Percentiles rank a stretch among this genome's conserved stretches.
These are phyloP conservation scores for Metschnikowia bowlesiae DNA, from an alignment of 805 yeast species.

Conservation along the genomic window DNA sequence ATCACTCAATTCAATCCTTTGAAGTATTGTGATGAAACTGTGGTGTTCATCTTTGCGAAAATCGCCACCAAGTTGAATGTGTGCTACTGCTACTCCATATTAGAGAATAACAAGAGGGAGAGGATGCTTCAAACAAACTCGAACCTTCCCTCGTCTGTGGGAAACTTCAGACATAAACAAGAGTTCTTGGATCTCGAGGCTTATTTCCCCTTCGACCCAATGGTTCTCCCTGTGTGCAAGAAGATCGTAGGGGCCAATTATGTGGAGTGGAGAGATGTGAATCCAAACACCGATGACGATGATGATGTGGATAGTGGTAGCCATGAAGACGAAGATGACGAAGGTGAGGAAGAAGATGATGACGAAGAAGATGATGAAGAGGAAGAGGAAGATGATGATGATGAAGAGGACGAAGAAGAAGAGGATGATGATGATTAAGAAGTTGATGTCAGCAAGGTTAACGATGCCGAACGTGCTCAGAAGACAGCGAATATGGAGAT, in stretches of 20 bases:
- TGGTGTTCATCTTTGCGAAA: slow-evolving; percentile 88
- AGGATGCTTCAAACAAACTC: slow-evolving; percentile 46
- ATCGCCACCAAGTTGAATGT: slow-evolving; percentile 85
- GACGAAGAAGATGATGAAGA: slow-evolving; percentile 14
- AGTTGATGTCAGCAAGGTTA: slow-evolving; percentile 5
- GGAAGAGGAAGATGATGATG: slow-evolving; percentile 21
- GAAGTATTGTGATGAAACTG: slow-evolving; percentile 89
- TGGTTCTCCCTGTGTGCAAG: slow-evolving; percentile 63
- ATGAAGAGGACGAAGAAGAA: slow-evolving; percentile 16
- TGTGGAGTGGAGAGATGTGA: slow-evolving; percentile 68
- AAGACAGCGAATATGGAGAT: slow-evolving; percentile 14
- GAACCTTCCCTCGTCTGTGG: slow-evolving; percentile 26
- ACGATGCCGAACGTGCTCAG: slow-evolving; percentile 4
- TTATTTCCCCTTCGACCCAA: slow-evolving; percentile 95
- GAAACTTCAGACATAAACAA: slow-evolving; percentile 57
- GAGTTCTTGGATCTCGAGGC: slow-evolving; percentile 87
- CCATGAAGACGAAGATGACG: slow-evolving; percentile 24
- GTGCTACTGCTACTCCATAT: slow-evolving; percentile 89
- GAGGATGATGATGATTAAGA: slow-evolving; percentile 12
- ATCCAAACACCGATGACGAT: slow-evolving; percentile 55
- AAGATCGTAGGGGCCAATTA: slow-evolving; percentile 46
- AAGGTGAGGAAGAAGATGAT: slow-evolving; percentile 15
- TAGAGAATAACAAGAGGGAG: slow-evolving; percentile 82
- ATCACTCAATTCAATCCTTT: slow-evolving; percentile 89
- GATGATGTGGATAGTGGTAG: slow-evolving; percentile 44